phyloP scores from a whole-genome alignment of 352 stramenopile genomes.

The Phytophthora tentaculata region DNA sequence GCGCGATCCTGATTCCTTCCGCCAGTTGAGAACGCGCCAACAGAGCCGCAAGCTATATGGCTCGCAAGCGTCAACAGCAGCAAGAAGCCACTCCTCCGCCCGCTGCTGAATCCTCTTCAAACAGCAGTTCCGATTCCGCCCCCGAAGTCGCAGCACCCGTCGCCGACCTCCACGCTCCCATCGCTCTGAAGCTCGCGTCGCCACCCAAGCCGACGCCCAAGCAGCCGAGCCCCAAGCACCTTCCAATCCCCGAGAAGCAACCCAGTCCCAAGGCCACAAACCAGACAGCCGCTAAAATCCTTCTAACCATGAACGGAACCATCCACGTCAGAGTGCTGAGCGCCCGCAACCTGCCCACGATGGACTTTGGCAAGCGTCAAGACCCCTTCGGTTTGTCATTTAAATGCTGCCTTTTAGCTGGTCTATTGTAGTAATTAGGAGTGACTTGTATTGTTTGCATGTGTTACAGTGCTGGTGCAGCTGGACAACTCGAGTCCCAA shows the following conservation, averaged over 20 bases:
- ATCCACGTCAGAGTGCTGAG: constrained; percentile 79
- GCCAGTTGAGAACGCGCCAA: constrained; percentile 37
- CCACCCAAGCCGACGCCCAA: constrained; percentile 18
- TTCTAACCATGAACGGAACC: constrained; percentile 55
- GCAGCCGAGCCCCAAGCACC: constrained; percentile 11
- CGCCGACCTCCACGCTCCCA: constrained; percentile 3
- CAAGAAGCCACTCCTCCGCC: constrained; percentile 18
- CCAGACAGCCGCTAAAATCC: constrained; percentile 5
- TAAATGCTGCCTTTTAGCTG: background rate
- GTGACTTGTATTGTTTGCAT: background rate
- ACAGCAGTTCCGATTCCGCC: constrained; percentile 30
- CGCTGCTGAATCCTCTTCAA: constrained; percentile 14
- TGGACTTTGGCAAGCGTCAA: constrained; percentile 86
- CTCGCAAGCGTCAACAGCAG: constrained; percentile 35
- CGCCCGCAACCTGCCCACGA: constrained; percentile 64
- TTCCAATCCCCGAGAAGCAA: constrained; percentile 5
- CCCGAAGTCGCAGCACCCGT: constrained; percentile 20
- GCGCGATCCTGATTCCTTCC: constrained; percentile 24
- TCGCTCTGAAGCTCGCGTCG: constrained; percentile 15
- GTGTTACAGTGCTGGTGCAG: constrained; percentile 64
- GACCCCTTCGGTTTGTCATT: constrained; percentile 65
- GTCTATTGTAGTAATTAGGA: constrained; percentile 11
- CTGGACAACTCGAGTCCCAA: constrained; percentile 71
- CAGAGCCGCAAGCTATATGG: constrained; percentile 39
- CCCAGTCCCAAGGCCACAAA: constrained; percentile 13